Conservation (phyloP, 2,329 filamentous ascomycete genomes). For the Phaeomoniella chlamydospora region DNA sequence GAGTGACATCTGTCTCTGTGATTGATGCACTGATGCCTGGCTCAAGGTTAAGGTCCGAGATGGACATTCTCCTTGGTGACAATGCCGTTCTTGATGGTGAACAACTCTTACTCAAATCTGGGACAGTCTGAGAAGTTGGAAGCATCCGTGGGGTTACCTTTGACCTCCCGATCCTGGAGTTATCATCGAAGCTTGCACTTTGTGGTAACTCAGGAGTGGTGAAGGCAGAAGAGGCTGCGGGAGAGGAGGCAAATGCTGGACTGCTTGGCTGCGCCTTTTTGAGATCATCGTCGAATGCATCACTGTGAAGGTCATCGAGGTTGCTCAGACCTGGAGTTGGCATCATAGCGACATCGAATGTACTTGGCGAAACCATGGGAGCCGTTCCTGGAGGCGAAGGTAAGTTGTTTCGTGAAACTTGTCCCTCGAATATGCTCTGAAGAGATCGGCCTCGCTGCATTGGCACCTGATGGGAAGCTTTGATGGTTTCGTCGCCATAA, state of each 20-base stretch:
- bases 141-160: constrained; percentile 23
- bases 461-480: constrained; percentile 18
- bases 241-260: constrained; percentile 18
- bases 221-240: constrained; percentile 34
- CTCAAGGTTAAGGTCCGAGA: constrained; percentile 35
- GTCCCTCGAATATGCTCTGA: constrained; percentile 44
- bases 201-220: constrained; percentile 39
- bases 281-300: constrained; percentile 27
- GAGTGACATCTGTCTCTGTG: constrained; percentile 68
- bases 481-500: constrained; percentile 16
- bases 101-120: constrained; percentile 6
- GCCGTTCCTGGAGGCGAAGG: constrained; percentile 43
- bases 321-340: constrained; percentile 29
- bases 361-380: constrained; percentile 27
- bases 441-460: constrained; percentile 31
- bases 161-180: constrained; percentile 2
- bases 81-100: constrained; percentile 20
- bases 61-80: constrained; percentile 27
- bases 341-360: constrained; percentile 40
- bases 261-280: constrained; percentile 5
- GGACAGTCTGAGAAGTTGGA: constrained; percentile 7
- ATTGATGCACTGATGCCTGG: constrained; percentile 46
- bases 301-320: constrained; percentile 38
- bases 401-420: constrained; percentile 46
- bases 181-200: not conserved